Percentiles rank a stretch among this genome's conserved stretches.
phyloP scores from a whole-genome alignment of 176 grass and related monocot genomes.

The Triticum urartu region DNA sequence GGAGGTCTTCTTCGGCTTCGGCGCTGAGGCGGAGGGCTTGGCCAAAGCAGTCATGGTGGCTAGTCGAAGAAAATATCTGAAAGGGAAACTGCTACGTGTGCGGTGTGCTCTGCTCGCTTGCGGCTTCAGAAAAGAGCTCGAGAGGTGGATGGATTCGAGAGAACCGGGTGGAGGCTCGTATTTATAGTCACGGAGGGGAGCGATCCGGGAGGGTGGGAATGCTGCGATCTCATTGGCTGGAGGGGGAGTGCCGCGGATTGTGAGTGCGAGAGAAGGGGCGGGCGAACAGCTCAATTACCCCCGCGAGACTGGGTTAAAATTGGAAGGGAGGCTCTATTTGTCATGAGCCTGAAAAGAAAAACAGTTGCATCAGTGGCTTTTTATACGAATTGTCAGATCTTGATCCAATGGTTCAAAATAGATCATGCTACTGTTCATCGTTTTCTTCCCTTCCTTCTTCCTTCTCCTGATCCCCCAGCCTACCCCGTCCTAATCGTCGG shows the following conservation, averaged over 20 bases:
- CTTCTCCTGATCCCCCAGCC: no score
- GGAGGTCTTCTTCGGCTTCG: slow-evolving; percentile 42
- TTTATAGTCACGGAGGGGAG: slow-evolving; percentile 5
- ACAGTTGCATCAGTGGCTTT: no score
- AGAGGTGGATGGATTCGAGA: not conserved
- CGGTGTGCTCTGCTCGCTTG: not conserved
- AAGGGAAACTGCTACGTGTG: not conserved
- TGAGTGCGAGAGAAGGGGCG: not conserved
- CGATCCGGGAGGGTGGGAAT: not conserved
- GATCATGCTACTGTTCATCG: no score
- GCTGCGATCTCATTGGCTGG: slow-evolving; percentile 17
- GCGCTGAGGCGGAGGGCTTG: not conserved
- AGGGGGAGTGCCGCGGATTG: not conserved
- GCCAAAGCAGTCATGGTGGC: slow-evolving; percentile 43
- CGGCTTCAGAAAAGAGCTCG: no score
- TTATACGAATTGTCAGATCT: no score
- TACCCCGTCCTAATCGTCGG: no score
- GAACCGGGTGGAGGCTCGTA: fast-evolving
- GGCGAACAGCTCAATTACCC: not conserved
- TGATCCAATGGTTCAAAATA: no score
- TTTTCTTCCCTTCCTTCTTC: no score
- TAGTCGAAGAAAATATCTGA: not conserved
- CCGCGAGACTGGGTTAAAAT: no score
- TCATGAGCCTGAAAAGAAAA: no score
- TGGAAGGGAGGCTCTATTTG: no score